Base-by-base conservation (phyloP, 2,329 filamentous ascomycete species). In the Botrytis aclada region DNA sequence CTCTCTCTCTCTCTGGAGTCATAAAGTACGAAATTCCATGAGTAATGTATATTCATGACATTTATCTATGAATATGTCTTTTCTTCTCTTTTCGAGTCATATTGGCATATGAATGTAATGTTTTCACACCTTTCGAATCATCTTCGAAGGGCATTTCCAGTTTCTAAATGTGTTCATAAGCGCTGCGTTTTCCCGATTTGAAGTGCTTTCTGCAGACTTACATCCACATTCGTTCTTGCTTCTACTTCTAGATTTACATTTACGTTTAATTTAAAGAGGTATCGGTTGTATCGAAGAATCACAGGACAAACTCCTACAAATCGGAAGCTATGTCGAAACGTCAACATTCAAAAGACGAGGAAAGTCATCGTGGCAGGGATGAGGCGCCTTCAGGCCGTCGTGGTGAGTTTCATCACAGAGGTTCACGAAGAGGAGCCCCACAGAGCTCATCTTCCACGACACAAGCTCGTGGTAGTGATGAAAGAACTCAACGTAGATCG, bases 111-210 rank as follows among this genome's bases (percentile, higher is more conserved):
- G n/a, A 29, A 18, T 56, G 0, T 29, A 54, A 14, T 18, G 0
- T 54, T 18, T 54, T 29, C 25, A 1, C 25, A 16, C 5, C n/a
- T 54, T 29, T 54, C n/a, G 51, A 54, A 54, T 29, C n/a, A 54
- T 29, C 12, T 16, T 54, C 3, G n/a, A 54, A 8, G n/a, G 3
- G 18, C 51, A 18, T 18, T 56, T 29, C 14, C 3, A 29, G 14
- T 3, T 56, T n/a, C n/a, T 3, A 56, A 18, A 32, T 56, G n/a
- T 56, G 51, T 14, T 56, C 4, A 56, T 29, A 56, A 56, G 6
- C 14, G n/a, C n/a, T 56, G 14, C 0, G 6, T 2, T 2, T 18
- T 3, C 14, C n/a, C 7, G 0, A 0, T 0, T 56, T 6, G n/a
- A 18, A 16, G 3, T 18, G 3, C 5, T 16, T 29, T 32, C 51